Evolutionary conservation across 139 green algal species (phyloP).

Genomic region (Tetradesmus lagerheimii): DNA sequence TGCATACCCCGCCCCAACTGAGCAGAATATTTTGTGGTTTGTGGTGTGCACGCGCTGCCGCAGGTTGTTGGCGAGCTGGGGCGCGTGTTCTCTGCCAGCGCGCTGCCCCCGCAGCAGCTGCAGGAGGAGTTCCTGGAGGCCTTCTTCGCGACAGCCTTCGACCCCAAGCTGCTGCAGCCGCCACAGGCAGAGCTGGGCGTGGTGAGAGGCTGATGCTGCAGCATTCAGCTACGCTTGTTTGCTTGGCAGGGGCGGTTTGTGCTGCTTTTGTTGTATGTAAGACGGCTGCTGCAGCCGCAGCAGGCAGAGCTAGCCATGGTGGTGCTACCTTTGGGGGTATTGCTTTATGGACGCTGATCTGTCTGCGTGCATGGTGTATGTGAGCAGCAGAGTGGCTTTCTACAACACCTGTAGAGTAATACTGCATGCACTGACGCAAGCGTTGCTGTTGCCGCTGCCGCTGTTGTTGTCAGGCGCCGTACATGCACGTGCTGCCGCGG

Average conservation of each 20-base stretch:
- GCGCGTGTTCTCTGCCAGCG: background rate
- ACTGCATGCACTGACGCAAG: background rate
- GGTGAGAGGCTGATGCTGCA: constrained; percentile 4
- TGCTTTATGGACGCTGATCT: no score
- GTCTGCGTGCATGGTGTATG: no score
- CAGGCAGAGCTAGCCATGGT: no score
- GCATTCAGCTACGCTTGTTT: no score
- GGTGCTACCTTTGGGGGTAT: no score
- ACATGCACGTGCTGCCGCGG: constrained; percentile 15
- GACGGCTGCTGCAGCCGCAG: background rate
- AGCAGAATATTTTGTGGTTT: no score
- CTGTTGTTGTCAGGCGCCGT: constrained; percentile 11
- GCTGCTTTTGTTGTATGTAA: background rate
- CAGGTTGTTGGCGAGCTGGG: background rate
- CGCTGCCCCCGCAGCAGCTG: background rate
- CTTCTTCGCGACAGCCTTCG: background rate
- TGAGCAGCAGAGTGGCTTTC: no score
- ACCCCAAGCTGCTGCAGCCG: background rate
- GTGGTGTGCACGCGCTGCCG: no score
- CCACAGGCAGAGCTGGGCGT: background rate
- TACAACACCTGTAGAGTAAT: no score
- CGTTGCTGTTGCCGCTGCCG: background rate
- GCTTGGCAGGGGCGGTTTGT: no score
- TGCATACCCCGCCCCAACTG: no score
- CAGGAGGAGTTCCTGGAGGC: constrained; percentile 32